phyloP scores from a whole-genome alignment of 2,329 filamentous ascomycete genomes.

The Geosmithia putterillii region DNA sequence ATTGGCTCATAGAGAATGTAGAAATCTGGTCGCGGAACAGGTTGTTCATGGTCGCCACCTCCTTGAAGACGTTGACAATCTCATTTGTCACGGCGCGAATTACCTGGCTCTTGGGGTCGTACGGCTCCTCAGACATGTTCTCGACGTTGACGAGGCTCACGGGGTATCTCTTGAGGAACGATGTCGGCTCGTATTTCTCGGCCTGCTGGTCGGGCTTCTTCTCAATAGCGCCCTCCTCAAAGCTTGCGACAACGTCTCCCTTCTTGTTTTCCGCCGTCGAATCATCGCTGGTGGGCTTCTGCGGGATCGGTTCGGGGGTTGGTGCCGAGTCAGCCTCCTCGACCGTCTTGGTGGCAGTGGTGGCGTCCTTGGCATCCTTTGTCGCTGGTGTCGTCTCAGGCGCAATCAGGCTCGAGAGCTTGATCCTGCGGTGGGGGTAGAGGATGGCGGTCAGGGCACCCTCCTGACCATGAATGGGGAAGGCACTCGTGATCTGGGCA shows the following conservation, averaged over 20 bases:
- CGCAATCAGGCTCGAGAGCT: conserved; percentile 71
- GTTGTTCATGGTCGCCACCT: conserved; percentile 86
- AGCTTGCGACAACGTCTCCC: conserved; percentile 92
- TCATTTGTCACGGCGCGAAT: conserved; percentile 91
- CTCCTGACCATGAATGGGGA: conserved; percentile 79
- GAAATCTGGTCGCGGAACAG: conserved; percentile 96
- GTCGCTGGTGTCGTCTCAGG: conserved; percentile 26
- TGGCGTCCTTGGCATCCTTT: conserved; percentile 27
- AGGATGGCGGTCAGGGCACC: conserved; percentile 82
- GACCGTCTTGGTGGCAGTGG: conserved; percentile 32
- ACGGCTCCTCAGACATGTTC: conserved; percentile 78
- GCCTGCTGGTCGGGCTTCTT: conserved; percentile 35
- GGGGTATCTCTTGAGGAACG: conserved; percentile 81
- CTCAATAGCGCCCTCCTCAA: conserved; percentile 70
- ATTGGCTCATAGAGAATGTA: conserved; percentile 91
- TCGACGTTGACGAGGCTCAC: conserved; percentile 94
- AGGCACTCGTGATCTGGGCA: conserved; percentile 93
- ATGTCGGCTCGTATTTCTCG: conserved; percentile 69
- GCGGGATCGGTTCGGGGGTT: conserved; percentile 46
- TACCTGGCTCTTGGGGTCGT: conserved; percentile 79
- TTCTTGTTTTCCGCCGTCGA: conserved; percentile 49
- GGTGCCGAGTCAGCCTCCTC: conserved; percentile 31
- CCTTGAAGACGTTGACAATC: conserved; percentile 98
- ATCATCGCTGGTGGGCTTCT: conserved; percentile 41
- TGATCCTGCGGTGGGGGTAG: conserved; percentile 91